Conservation (phyloP, 805 yeast species). For the Wickerhamomyces chambardii region DNA sequence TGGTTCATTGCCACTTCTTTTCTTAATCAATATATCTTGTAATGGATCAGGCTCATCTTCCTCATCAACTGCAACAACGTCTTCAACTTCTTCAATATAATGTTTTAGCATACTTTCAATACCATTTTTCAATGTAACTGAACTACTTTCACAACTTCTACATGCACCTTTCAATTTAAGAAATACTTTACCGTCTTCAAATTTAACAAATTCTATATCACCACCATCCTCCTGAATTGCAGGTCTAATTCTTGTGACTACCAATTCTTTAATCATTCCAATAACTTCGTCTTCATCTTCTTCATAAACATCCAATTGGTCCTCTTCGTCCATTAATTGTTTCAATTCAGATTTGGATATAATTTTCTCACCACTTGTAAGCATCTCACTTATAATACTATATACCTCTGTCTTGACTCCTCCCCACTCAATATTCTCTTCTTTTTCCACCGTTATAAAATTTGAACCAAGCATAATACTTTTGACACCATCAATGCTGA, state of each 20-base stretch:
- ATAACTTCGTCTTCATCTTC: slow-evolving; percentile 64
- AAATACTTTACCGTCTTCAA: slow-evolving; percentile 55
- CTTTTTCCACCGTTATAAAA: slow-evolving; percentile 76
- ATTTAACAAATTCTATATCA: slow-evolving; percentile 57
- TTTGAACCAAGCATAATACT: slow-evolving; percentile 76
- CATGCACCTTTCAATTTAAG: slow-evolving; percentile 62
- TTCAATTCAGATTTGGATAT: slow-evolving; percentile 21
- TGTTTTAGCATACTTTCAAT: slow-evolving; percentile 65
- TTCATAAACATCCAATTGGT: slow-evolving; percentile 14
- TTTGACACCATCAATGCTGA: slow-evolving; percentile 67
- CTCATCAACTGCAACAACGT: slow-evolving; percentile 44
- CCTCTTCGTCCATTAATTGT: background rate
- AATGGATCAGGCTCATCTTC: slow-evolving; percentile 14
- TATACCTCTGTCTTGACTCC: slow-evolving; percentile 61
- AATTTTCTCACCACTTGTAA: slow-evolving; percentile 40
- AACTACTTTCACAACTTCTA: slow-evolving; percentile 60
- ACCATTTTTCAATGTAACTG: slow-evolving; percentile 59
- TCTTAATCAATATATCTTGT: background rate
- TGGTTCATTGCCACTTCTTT: background rate
- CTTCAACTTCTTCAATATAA: slow-evolving; percentile 58
- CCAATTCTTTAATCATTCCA: slow-evolving; percentile 58
- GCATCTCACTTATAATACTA: slow-evolving; percentile 17
- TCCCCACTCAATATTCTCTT: slow-evolving; percentile 39
- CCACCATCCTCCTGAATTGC: slow-evolving; percentile 75
- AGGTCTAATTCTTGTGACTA: slow-evolving; percentile 63